Evolutionary conservation across 352 stramenopile species (phyloP).

Genomic region (Heterotrichella gracilis): DNA sequence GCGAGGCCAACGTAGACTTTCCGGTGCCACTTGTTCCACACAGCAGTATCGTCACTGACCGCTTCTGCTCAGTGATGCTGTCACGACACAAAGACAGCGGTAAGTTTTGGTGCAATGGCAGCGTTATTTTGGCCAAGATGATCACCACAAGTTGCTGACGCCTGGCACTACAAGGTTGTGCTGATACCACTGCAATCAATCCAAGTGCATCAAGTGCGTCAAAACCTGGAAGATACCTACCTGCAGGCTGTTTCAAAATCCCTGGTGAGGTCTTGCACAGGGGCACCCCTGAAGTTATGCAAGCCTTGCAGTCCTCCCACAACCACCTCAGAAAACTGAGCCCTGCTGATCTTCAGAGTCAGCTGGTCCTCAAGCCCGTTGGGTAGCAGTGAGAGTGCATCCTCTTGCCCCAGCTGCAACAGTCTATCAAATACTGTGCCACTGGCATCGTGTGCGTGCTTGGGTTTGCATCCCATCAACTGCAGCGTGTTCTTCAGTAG

Average conservation of each 20-base stretch:
- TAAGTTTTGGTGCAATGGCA: too few species aligned
- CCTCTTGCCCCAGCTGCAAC: neutral
- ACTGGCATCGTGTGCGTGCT: neutral
- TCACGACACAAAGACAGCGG: too few species aligned
- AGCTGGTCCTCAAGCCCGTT: neutral
- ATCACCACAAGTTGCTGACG: neutral
- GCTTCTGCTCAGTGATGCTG: neutral
- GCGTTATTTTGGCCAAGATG: too few species aligned
- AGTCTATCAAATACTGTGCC: neutral
- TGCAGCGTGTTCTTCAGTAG: too few species aligned
- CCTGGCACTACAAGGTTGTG: neutral
- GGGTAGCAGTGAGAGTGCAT: neutral
- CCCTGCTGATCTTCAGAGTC: neutral
- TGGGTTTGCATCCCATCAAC: neutral
- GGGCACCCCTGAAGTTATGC: too few species aligned
- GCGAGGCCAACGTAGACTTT: neutral
- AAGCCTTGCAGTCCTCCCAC: too few species aligned
- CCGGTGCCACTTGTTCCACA: neutral
- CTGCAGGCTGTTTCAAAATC: too few species aligned
- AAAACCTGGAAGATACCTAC: too few species aligned
- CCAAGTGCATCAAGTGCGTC: too few species aligned
- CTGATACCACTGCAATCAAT: neutral
- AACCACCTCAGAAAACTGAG: too few species aligned
- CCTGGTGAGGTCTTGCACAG: too few species aligned
- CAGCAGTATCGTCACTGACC: neutral